Evolutionary conservation across 1,284 basidiomycete species (phyloP).

Genomic region (Ustilago curta): DNA sequence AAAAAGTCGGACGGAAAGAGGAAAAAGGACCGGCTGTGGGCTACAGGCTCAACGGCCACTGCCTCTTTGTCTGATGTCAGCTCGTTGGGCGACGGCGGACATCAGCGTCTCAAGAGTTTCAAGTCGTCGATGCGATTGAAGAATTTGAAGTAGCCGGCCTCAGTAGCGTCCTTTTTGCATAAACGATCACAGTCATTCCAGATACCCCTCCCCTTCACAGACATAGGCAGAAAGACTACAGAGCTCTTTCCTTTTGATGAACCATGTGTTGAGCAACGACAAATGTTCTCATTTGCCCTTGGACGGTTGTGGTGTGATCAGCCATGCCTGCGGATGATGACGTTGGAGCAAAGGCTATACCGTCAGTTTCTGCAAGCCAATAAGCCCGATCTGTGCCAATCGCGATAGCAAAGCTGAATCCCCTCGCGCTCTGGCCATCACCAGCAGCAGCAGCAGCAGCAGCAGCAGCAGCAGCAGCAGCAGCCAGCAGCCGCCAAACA

Average conservation of each 20-base stretch:
- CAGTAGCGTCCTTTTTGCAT: too few relatives aligned
- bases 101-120: slow-evolving; percentile 31
- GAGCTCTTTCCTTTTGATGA: not conserved
- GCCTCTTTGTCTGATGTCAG: slow-evolving; percentile 31
- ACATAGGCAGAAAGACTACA: not conserved
- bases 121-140: slow-evolving; percentile 40
- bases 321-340: too few relatives aligned
- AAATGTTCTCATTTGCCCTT: not conserved
- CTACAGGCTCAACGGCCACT: slow-evolving; percentile 10
- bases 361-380: not conserved
- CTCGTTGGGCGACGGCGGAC: slow-evolving; percentile 12
- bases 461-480: not conserved
- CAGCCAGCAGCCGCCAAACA: not conserved
- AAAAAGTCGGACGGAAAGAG: slow-evolving; percentile 23
- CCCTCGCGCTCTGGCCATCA: not conserved
- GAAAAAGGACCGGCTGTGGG: slow-evolving; percentile 27
- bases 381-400: not conserved
- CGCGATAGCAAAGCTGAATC: slow-evolving; percentile 2
- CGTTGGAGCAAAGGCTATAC: not conserved
- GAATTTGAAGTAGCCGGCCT: slow-evolving; percentile 14
- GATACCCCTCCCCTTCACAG: not conserved
- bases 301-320: not conserved
- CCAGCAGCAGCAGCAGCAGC: not conserved
- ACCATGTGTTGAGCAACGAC: not conserved
- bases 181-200: not conserved